Evolutionary conservation across 768 basidiomycete species (phyloP), one percentile per base, ranked within the genome.

Genomic region (Pisolithus orientalis): DNA sequence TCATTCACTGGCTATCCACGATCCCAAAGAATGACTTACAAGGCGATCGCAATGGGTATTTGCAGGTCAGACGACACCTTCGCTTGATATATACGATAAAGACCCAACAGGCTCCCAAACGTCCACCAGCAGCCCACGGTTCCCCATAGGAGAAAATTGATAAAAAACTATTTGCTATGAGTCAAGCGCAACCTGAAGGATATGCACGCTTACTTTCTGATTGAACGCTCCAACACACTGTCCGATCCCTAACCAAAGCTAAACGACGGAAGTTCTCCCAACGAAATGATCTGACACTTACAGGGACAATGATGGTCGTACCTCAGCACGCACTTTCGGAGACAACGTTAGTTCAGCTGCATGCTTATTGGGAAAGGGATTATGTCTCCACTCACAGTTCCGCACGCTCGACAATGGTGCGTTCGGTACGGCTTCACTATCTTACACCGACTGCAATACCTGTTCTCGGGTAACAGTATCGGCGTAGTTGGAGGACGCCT

Each of bases 221-320:
- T 97, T 97, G 38, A 81, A 80, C 47, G 92, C 94, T 10, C 94
- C 94, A 17, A 96, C 90, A 58, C 94, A 97, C 62, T 93, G 90
- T 10, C 94, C 94, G 49, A 97, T 85, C 94, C 93, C 89, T 82
- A 16, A 44, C 28, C 13, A 11, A 34, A 52, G 39, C 54, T 6
- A 39, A 45, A 9, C 11, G 24, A 31, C 24, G 50, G 52, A 9
- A 24, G 47, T 32, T 10, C 7, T 14, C 27, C 39, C 11, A 27
- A 43, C 48, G 17, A 7, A 37, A 27, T 14, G 17, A 51, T 44
- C 13, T 39, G 49, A 51, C 6, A 72, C 84, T 57, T 65, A 89
- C 88, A 93, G 47, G 90, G 90, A 69, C 90, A 94, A 62, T 94
- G 91, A 68, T 94, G 90, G 62, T 94, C 90, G 58, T 84, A 93